A percentile compares a stretch with the other conserved stretches of the same genome.
phyloP scores from a whole-genome alignment of 2,329 filamentous ascomycete species.

The Phialophora verrucosa region DNA sequence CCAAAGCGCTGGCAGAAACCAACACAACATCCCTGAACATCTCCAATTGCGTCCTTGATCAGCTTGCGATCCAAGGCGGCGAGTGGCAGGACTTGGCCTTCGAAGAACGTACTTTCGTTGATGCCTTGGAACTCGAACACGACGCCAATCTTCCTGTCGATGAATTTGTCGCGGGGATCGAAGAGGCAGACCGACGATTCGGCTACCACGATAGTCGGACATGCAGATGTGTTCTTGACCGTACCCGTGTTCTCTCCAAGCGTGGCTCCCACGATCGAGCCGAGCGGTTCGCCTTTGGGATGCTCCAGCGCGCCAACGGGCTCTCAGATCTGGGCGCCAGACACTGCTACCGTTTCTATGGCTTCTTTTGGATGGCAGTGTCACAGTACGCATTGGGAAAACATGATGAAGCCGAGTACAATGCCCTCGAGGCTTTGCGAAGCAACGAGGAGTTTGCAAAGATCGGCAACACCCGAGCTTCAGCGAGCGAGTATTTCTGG shows the following conservation, averaged over 20 bases:
- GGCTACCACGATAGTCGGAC: slow-evolving; percentile 8
- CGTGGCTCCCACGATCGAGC: slow-evolving; percentile 1
- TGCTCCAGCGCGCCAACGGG: slow-evolving; percentile 4
- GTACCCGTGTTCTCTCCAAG: not conserved
- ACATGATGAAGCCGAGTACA: not conserved
- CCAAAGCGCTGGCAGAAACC: slow-evolving; percentile 1
- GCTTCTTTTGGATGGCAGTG: not conserved
- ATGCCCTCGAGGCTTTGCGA: not conserved
- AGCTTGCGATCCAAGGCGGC: not conserved
- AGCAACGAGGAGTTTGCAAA: not conserved
- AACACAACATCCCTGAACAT: not conserved
- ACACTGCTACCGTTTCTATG: slow-evolving; percentile 5
- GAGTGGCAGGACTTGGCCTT: not conserved
- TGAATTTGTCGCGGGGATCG: slow-evolving; percentile 1
- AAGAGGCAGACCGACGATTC: slow-evolving; percentile 3
- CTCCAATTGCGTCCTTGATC: not conserved
- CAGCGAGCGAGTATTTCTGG: slow-evolving; percentile 8
- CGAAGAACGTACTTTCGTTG: not conserved
- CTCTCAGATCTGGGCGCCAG: not conserved
- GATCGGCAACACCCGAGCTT: not conserved
- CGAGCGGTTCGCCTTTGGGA: not conserved
- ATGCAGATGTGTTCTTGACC: not conserved
- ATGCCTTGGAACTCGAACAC: slow-evolving; percentile 5
- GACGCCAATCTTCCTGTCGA: slow-evolving; percentile 2
- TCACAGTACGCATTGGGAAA: not conserved